Evolutionary conservation across 805 yeast species (phyloP).

Genomic region (Cyberlindnera americana): DNA sequence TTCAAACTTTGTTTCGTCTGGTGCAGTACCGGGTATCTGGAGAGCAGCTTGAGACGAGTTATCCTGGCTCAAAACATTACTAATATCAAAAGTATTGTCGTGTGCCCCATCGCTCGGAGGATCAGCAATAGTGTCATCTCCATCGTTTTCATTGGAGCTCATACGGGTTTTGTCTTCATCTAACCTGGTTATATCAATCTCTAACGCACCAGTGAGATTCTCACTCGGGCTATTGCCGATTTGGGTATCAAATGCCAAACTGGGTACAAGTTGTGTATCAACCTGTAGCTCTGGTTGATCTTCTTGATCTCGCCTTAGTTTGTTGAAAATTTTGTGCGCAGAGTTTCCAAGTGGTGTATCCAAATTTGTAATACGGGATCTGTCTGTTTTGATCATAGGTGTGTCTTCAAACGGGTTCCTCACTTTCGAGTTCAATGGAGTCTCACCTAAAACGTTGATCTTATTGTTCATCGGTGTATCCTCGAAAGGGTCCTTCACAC

Average conservation of each 20-base stretch:
- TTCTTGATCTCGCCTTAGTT: conserved; percentile 20
- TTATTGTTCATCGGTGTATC: conserved; percentile 21
- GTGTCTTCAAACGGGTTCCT: conserved; percentile 15
- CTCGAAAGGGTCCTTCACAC: conserved; percentile 37
- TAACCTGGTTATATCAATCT: neutral
- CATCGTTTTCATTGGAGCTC: conserved; percentile 1
- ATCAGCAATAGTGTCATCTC: conserved; percentile 10
- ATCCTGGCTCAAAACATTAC: neutral
- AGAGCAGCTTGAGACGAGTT: conserved; percentile 18
- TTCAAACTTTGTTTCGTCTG: conserved; percentile 13
- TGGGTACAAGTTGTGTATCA: conserved; percentile 21
- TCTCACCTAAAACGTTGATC: conserved; percentile 10
- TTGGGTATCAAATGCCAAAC: conserved; percentile 17
- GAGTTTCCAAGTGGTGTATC: conserved; percentile 7
- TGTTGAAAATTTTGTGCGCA: conserved; percentile 21
- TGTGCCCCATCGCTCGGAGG: neutral
- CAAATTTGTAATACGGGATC: conserved; percentile 3
- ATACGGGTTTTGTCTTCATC: neutral
- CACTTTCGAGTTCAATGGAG: conserved; percentile 11
- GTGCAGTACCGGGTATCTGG: conserved; percentile 27
- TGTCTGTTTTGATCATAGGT: conserved; percentile 12
- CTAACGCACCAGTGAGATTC: neutral
- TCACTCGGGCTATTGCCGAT: conserved; percentile 7
- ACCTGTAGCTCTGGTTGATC: conserved; percentile 19
- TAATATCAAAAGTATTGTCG: conserved; percentile 4